A percentile compares a stretch with the other conserved stretches of the same genome.
Evolutionary conservation across 441 rosid species (phyloP).

Genomic region (Brassica balearica): DNA sequence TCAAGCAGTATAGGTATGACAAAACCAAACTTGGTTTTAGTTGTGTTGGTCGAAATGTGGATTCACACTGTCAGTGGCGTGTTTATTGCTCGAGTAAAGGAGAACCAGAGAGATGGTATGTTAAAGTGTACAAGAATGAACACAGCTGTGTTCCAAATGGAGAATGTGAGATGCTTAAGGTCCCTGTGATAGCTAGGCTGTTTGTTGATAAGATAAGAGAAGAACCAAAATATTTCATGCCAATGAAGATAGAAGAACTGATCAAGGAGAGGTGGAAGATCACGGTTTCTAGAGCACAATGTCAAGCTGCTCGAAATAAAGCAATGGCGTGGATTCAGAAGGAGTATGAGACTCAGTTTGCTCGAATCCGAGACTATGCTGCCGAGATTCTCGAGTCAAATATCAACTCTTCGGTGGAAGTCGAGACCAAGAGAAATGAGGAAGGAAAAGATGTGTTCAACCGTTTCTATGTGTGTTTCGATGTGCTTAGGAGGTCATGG

Average conservation of each 20-base stretch:
- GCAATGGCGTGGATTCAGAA: not conserved
- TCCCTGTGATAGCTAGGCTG: not conserved
- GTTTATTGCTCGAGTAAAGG: not conserved
- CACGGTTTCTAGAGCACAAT: conserved; percentile 1
- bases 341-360: not conserved
- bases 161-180: not conserved
- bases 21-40: not conserved
- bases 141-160: conserved; percentile 2
- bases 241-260: not conserved
- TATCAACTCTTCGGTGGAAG: not conserved
- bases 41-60: not conserved
- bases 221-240: not conserved
- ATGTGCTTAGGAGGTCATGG: not conserved
- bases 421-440: not conserved
- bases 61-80: not conserved
- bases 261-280: not conserved
- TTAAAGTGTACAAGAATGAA: not conserved
- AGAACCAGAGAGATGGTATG: not conserved
- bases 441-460: not conserved
- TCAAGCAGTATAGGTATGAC: too few species aligned
- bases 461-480: not conserved
- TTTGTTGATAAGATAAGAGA: not conserved
- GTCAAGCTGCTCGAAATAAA: not conserved
- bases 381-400: not conserved
- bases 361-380: not conserved